Evolutionary conservation across 2,329 filamentous ascomycete species (phyloP).

Genomic region (Botrytis fabae): DNA sequence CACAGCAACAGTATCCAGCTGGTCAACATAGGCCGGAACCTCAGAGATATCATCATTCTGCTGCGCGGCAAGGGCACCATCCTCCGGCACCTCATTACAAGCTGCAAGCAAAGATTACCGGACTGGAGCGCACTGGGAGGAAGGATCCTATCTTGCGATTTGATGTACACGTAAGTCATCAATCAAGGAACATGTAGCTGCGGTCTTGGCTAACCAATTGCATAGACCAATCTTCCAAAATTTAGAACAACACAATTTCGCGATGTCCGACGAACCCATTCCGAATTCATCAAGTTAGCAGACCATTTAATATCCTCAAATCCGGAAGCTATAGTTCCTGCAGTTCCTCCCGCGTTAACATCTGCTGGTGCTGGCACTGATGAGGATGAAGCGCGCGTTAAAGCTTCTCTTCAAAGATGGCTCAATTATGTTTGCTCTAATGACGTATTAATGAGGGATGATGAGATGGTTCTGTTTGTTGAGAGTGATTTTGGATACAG

Average conservation of each 20-base stretch:
- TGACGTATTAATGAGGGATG: conserved; percentile 89
- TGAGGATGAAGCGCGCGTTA: conserved; percentile 88
- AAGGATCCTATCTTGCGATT: conserved; percentile 95
- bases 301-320: conserved; percentile 97
- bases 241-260: conserved; percentile 98
- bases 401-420: conserved; percentile 89
- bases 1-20: conserved; percentile 38
- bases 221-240: conserved; percentile 93
- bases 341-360: conserved; percentile 90
- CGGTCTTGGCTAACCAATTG: conserved; percentile 27
- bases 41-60: conserved; percentile 38
- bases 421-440: conserved; percentile 91
- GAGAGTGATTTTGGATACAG: conserved; percentile 99
- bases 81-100: conserved; percentile 69
- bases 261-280: conserved; percentile 92
- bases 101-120: conserved; percentile 92
- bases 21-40: conserved; percentile 41
- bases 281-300: conserved; percentile 94
- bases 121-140: conserved; percentile 86
- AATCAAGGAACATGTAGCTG: neutral
- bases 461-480: conserved; percentile 98
- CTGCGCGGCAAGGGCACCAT: conserved; percentile 39
- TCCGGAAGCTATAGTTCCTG: conserved; percentile 89
- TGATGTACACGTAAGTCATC: conserved; percentile 81
- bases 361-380: conserved; percentile 94